phyloP scores from a whole-genome alignment of 1,139 yeast species.

The Yamadazyma songkhlaensis region DNA sequence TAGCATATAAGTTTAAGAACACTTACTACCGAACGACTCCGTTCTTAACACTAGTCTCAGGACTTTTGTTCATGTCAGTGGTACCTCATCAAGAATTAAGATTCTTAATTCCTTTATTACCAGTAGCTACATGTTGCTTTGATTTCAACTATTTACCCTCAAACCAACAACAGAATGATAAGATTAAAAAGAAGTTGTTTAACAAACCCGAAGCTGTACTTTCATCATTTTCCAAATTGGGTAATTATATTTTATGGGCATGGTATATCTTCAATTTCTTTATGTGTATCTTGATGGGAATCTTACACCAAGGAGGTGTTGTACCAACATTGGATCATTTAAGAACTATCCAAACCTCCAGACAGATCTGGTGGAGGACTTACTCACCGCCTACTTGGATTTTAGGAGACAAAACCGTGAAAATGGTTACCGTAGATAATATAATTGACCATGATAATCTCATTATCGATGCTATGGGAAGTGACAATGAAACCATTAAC shows the following conservation, averaged over 20 bases:
- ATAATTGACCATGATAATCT: background rate
- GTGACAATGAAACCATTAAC: slow-evolving; percentile 21
- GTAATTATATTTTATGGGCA: slow-evolving; percentile 23
- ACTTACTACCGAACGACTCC: slow-evolving; percentile 47
- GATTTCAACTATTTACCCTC: slow-evolving; percentile 29
- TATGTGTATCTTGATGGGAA: slow-evolving; percentile 69
- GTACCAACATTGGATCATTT: slow-evolving; percentile 57
- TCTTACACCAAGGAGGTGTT: slow-evolving; percentile 88
- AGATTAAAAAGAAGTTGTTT: slow-evolving; percentile 9
- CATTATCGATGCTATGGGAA: slow-evolving; percentile 58
- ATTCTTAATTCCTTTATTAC: slow-evolving; percentile 75
- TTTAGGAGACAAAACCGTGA: slow-evolving; percentile 38
- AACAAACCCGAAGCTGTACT: slow-evolving; percentile 13
- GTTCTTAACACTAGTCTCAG: slow-evolving; percentile 61
- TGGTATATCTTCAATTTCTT: slow-evolving; percentile 69
- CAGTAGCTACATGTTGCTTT: slow-evolving; percentile 65
- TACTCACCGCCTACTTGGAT: slow-evolving; percentile 93
- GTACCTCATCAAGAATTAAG: slow-evolving; percentile 92
- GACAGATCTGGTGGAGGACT: slow-evolving; percentile 87
- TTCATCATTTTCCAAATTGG: slow-evolving; percentile 11
- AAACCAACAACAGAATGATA: slow-evolving; percentile 3
- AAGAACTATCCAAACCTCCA: slow-evolving; percentile 9
- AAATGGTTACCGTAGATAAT: slow-evolving; percentile 18
- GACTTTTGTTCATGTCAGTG: slow-evolving; percentile 56
- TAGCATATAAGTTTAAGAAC: slow-evolving; percentile 30